phyloP scores from a whole-genome alignment of 1,139 yeast genomes.

The Pichia sp. region DNA sequence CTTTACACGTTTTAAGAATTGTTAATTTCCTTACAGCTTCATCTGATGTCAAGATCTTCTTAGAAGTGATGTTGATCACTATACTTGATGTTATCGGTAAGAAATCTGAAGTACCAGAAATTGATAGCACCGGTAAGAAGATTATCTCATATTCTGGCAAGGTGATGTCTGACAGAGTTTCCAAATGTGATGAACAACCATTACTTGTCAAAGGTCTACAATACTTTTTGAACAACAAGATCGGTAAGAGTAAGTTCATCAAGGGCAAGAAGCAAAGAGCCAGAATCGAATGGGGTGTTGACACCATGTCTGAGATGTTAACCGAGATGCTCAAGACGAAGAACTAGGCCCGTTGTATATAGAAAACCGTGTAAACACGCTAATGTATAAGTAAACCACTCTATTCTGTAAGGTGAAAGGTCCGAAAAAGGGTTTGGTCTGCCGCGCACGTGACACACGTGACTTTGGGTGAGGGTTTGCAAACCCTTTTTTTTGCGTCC shows the following conservation, averaged over 20 bases:
- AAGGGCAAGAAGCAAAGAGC: conserved; percentile 56
- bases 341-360: neutral
- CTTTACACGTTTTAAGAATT: conserved; percentile 69
- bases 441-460: neutral
- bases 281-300: conserved; percentile 72
- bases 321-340: conserved; percentile 37
- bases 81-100: conserved; percentile 67
- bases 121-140: conserved; percentile 39
- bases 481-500: conserved; percentile 1
- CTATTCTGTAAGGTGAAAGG: no score
- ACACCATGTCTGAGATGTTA: conserved; percentile 51
- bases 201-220: conserved; percentile 69
- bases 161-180: conserved; percentile 50
- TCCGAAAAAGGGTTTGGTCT: no score
- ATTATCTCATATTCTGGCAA: conserved; percentile 53
- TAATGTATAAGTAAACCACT: no score
- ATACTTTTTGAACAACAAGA: conserved; percentile 59
- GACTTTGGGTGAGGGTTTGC: conserved; percentile 1
- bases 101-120: conserved; percentile 55
- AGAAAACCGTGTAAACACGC: no score
- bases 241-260: conserved; percentile 50
- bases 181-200: conserved; percentile 62
- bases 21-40: conserved; percentile 75
- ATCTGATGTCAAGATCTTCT: conserved; percentile 61
- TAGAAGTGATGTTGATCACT: conserved; percentile 71